Percentiles rank a stretch among this genome's conserved stretches.
Conservation (phyloP, 768 basidiomycete genomes). For the Phylloporus sp. region DNA sequence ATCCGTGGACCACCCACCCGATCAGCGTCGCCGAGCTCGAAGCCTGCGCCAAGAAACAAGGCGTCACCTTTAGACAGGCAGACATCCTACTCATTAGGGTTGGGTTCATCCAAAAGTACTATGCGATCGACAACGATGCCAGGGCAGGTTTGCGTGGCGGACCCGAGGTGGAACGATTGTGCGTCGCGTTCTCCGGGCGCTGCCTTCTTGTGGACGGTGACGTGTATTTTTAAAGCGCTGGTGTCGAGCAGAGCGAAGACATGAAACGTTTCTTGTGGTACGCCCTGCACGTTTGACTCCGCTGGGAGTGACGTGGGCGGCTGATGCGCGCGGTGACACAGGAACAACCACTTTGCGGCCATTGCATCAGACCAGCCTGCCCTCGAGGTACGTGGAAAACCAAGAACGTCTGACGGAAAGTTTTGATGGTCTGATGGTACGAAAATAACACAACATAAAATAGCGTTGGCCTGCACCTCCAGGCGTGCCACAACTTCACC, state of each 20-base stretch:
- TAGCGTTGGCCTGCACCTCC: conserved; percentile 52
- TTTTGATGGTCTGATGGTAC: neutral
- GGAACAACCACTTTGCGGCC: conserved; percentile 72
- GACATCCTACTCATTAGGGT: conserved; percentile 59
- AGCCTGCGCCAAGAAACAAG: conserved; percentile 54
- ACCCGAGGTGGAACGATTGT: conserved; percentile 47
- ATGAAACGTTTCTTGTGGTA: conserved; percentile 74
- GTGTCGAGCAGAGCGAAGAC: conserved; percentile 62
- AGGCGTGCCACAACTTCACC: conserved; percentile 46
- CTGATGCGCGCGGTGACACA: conserved; percentile 17
- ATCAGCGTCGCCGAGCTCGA: conserved; percentile 52
- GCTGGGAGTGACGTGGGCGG: neutral
- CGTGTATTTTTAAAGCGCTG: conserved; percentile 40
- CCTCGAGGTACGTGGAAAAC: conserved; percentile 43
- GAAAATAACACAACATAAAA: neutral
- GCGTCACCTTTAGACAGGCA: conserved; percentile 51
- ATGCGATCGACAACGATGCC: conserved; percentile 37
- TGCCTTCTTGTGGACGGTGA: neutral
- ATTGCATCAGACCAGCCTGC: conserved; percentile 64
- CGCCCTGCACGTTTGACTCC: conserved; percentile 8
- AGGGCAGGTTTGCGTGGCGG: conserved; percentile 39
- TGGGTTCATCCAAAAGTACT: conserved; percentile 60
- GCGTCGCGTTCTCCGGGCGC: conserved; percentile 24
- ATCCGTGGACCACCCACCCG: conserved; percentile 55
- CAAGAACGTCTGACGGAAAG: neutral